phyloP scores from a whole-genome alignment of 2,329 filamentous ascomycete species.

The Lachnellula suecica region DNA sequence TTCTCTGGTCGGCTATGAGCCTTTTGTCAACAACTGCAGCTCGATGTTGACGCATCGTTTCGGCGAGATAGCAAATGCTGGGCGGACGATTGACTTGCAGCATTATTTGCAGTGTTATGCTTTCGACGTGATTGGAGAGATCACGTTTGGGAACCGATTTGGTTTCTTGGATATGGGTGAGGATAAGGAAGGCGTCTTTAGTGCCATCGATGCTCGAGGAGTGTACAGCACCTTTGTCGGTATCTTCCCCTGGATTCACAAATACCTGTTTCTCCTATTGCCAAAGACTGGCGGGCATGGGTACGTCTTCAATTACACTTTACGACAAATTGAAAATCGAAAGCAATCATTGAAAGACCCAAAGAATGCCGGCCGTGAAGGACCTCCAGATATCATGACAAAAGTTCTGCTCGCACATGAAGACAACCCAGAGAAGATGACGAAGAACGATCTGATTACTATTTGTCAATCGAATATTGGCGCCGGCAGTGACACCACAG shows the following conservation, averaged over 20 bases:
- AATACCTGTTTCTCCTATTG: conserved; percentile 31
- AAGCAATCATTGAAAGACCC: conserved; percentile 15
- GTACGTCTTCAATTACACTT: conserved; percentile 19
- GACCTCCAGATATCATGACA: conserved; percentile 37
- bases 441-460: conserved; percentile 31
- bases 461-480: conserved; percentile 25
- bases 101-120: conserved; percentile 48
- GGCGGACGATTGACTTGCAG: conserved; percentile 37
- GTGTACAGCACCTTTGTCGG: conserved; percentile 41
- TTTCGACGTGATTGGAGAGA: conserved; percentile 51
- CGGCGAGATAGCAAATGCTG: conserved; percentile 34
- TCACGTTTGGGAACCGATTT: conserved; percentile 41
- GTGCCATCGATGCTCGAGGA: conserved; percentile 35
- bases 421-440: conserved; percentile 33
- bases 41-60: conserved; percentile 40
- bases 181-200: conserved; percentile 44
- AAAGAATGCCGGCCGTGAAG: conserved; percentile 10
- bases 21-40: conserved; percentile 47
- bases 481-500: conserved; percentile 46
- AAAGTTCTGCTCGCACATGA: conserved; percentile 41
- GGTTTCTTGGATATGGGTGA: conserved; percentile 47
- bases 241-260: conserved; percentile 41
- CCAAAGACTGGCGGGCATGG: conserved; percentile 18
- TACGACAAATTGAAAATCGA: conserved; percentile 18
- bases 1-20: conserved; percentile 47